These are phyloP conservation scores for Postia placenta DNA, from an alignment of 768 basidiomycete genomes.

Conservation along the genomic window DNA sequence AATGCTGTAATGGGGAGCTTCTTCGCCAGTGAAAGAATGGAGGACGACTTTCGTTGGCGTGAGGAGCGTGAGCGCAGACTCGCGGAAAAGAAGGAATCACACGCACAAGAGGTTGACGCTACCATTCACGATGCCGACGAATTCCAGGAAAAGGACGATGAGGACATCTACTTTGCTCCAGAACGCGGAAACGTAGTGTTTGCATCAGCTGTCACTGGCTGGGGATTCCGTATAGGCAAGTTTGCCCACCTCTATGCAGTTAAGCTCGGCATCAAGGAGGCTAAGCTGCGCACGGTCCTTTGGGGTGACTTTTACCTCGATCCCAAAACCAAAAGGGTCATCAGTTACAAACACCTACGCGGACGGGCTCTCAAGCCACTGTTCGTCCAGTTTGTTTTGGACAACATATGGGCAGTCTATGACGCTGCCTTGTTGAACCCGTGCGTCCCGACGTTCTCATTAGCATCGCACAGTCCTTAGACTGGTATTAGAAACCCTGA, in stretches of 20 bases:
- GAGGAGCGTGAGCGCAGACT: constrained; percentile 86
- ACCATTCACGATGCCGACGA: constrained; percentile 50
- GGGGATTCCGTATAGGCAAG: constrained; percentile 93
- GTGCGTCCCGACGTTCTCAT: constrained; percentile 44
- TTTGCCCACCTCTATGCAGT: constrained; percentile 90
- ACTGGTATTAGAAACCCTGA: constrained; percentile 65
- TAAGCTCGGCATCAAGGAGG: constrained; percentile 88
- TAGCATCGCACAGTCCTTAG: constrained; percentile 6
- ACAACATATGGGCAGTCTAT: constrained; percentile 97
- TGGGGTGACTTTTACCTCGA: constrained; percentile 99
- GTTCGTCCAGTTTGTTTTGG: constrained; percentile 95
- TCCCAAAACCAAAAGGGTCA: constrained; percentile 89
- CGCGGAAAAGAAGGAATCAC: constrained; percentile 64
- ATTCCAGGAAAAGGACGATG: constrained; percentile 95
- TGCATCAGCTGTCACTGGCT: constrained; percentile 92
- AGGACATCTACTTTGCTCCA: constrained; percentile 96
- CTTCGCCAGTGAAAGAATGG: constrained; percentile 94
- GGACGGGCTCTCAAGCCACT: constrained; percentile 88
- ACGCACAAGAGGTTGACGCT: constrained; percentile 50
- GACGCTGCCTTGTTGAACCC: constrained; percentile 84
- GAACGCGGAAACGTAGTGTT: constrained; percentile 95
- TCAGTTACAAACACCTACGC: constrained; percentile 84
- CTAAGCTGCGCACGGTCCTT: constrained; percentile 75
- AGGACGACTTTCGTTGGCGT: constrained; percentile 89
- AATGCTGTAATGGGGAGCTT: constrained; percentile 98